Conservation (phyloP, 257 asterid genomes). For the Eustoma russellianum region DNA sequence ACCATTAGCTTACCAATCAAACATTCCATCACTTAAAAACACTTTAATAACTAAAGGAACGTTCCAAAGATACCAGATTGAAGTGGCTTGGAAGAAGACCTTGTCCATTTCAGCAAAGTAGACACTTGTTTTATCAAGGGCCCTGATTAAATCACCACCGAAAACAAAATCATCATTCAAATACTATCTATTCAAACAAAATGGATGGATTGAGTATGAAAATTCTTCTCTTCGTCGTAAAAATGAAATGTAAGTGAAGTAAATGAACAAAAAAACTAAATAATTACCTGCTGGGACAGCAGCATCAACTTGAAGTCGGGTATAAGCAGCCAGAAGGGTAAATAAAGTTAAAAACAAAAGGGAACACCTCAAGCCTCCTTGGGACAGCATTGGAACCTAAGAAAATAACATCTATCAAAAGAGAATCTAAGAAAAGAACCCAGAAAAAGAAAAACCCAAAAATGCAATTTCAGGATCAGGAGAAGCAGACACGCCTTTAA, state of each 20-base stretch:
- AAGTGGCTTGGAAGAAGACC: slow-evolving; percentile 64
- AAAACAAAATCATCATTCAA: slow-evolving; percentile 4
- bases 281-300: slow-evolving; percentile 85
- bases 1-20: not conserved
- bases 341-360: slow-evolving; percentile 32
- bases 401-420: not conserved
- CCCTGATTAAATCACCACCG: slow-evolving; percentile 27
- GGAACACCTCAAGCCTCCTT: slow-evolving; percentile 37
- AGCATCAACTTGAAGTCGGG: slow-evolving; percentile 62
- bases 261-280: not conserved
- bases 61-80: slow-evolving; percentile 47
- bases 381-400: slow-evolving; percentile 2
- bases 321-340: slow-evolving; percentile 28
- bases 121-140: slow-evolving; percentile 79
- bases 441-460: not conserved
- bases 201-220: slow-evolving; percentile 7
- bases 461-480: not conserved
- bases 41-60: not conserved
- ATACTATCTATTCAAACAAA: slow-evolving; percentile 4
- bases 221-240: not conserved
- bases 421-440: no score
- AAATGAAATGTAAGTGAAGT: not conserved
- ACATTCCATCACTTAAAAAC: not conserved
- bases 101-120: slow-evolving; percentile 82
- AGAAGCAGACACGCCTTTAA: not conserved